Conservation (phyloP, 768 basidiomycete genomes). For the Tricholoma saponaceum region DNA sequence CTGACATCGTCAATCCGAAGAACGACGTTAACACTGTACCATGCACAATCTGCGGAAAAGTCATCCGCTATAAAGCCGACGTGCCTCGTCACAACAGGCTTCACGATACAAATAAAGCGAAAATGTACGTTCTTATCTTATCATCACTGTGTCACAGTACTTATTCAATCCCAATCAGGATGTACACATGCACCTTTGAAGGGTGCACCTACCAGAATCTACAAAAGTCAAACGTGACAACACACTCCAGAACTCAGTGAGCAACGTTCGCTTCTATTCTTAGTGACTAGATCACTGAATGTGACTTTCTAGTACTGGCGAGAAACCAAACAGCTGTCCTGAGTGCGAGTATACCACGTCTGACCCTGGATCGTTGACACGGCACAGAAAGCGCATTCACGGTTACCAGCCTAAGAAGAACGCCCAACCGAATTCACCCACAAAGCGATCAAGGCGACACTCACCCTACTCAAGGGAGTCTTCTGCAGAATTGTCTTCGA, state of each 20-base stretch:
- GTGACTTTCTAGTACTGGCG: slow-evolving; percentile 17
- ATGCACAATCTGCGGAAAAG: slow-evolving; percentile 13
- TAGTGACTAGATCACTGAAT: not conserved
- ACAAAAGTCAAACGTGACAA: slow-evolving; percentile 28
- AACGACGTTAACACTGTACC: slow-evolving; percentile 16
- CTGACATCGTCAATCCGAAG: slow-evolving; percentile 1
- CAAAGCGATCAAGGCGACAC: slow-evolving; percentile 6
- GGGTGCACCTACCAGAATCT: slow-evolving; percentile 25
- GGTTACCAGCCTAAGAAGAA: slow-evolving; percentile 15
- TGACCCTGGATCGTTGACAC: slow-evolving; percentile 26
- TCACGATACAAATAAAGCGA: slow-evolving; percentile 8
- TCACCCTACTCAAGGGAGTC: slow-evolving; percentile 4
- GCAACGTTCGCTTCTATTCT: not conserved
- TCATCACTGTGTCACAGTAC: not conserved
- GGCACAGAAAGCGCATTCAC: slow-evolving; percentile 28
- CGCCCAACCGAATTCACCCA: slow-evolving; percentile 3
- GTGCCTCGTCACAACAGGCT: slow-evolving; percentile 16
- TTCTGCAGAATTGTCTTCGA: not conserved
- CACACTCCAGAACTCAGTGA: slow-evolving; percentile 29
- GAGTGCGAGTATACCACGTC: slow-evolving; percentile 23
- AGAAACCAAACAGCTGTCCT: slow-evolving; percentile 22
- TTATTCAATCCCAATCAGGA: slow-evolving; percentile 12
- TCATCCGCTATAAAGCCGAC: slow-evolving; percentile 18
- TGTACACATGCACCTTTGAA: slow-evolving; percentile 22
- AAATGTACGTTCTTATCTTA: slow-evolving; percentile 8